Evolutionary conservation across 192 early-diverging fungal genomes (phyloP), one percentile per base, ranked within the genome.

Genomic region (Coemansia erecta): DNA sequence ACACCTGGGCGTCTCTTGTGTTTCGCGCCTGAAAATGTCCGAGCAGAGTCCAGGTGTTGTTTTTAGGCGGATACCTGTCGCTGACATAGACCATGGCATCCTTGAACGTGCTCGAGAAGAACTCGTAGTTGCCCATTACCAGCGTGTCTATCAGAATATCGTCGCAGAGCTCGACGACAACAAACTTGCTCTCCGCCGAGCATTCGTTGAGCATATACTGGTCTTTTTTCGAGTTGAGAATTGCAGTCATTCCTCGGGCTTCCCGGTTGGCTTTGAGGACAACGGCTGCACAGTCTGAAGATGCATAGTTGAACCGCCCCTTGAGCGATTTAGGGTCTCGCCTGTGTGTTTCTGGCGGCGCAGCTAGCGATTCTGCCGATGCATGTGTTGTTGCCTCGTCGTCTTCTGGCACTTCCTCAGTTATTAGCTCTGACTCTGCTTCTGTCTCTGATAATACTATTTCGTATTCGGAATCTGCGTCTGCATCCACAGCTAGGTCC

Each of bases 141-240:
- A 99, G 65, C 2, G 91, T 85, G 70, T 97, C 92, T 19, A 99
- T 87, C 6, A 96, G 70, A 55, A 98, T 95, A 18, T 90, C 90
- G 62, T 98, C 88, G 73, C 97, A 99, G 5, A 99, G 83, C 73
- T 97, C 92, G 13, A 98, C 82, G n/a, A 93, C 86, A 1, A 98
- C 87, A 71, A 88, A 94, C 57, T 92, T 92, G 17, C 77, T 68
- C 19, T 48, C 31, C 4, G 89, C 85, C 13, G 82, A 68, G 76
- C 97, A 99, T 64, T 85, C 82, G 76, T 95, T 98, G 10, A 97
- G 83, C 89, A 99, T 89, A 74, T 99, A 99, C 48, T 85, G 81
- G 80, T 99, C 97, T 65, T 97, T 97, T 76, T 85, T 91, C 42
- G 92, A 86, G 63, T 86, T 87, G 4, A 99, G 70, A 43, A 99